Evolutionary conservation across 495 filamentous ascomycete species (phyloP), one percentile per base, ranked within the genome.

Genomic region (Trichodelitschia bisporula): DNA sequence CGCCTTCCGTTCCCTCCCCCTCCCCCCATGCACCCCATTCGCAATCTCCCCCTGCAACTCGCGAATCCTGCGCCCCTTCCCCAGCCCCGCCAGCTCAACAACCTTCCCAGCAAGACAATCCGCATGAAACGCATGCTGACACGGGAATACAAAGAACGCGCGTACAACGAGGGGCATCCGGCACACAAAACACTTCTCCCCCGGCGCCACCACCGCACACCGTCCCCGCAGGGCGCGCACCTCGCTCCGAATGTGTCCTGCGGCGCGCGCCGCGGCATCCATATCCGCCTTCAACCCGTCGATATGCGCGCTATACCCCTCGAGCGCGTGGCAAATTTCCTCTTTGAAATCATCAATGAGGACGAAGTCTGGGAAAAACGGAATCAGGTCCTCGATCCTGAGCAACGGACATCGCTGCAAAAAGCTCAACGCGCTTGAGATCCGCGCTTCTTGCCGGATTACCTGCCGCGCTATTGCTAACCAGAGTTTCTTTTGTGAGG

Each of bases 301-400:
- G 42, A 97, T 97, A 36, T 77, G 72, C 4, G 75, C 70, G 23
- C 66, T 73, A 51, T 97, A 95, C 16, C 82, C 72, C 50, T 97
- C 89, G 3, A 97, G 58, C 2, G 86, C 86, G 0, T 66, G 58
- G 55, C 86, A 97, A 15, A 97, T 95, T 44, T 95, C 89, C 30
- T 91, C 78, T 47, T 97, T 93, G 59, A 97, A 95, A 50, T 92
- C 80, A 43, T 97, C 86, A 33, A 97, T 93, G 28, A 92, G 73
- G n/a, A 93, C 79, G 39, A 97, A 97, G 45, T 97, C 86, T 0
- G 86, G 89, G 56, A 97, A 97, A 55, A 93, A 92, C 0, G 89
- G 86, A 24, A 97, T 92, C 14, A 97, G 54, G 42, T 97, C 89
- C 45, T 97, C 86, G 40, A 97, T 97, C 36, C 72, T 70, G 12